phyloP scores from a whole-genome alignment of 352 stramenopile species.

The Globisporangium orthogonon region DNA sequence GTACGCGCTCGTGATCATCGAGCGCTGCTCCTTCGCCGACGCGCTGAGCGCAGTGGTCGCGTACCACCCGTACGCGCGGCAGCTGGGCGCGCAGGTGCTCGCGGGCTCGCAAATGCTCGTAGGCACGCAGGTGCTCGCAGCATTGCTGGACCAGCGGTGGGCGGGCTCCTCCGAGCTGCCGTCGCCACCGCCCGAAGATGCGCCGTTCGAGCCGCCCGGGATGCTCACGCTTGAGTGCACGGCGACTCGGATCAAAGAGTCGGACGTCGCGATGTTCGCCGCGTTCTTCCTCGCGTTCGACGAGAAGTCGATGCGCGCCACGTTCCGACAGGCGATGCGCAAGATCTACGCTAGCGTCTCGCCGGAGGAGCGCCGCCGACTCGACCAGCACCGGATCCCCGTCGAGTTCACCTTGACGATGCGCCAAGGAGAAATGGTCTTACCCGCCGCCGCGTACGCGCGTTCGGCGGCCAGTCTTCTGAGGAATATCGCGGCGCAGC shows the following conservation, averaged over 20 bases:
- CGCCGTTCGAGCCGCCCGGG: background rate
- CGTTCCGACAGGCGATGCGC: background rate
- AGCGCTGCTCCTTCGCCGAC: background rate
- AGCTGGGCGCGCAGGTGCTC: background rate
- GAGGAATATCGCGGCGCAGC: background rate
- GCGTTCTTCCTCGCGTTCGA: slow-evolving; percentile 2
- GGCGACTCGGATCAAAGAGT: background rate
- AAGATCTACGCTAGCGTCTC: too few species aligned
- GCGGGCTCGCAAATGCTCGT: too few species aligned
- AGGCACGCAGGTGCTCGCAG: background rate
- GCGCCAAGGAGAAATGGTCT: background rate
- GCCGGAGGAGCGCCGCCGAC: too few species aligned
- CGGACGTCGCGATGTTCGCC: slow-evolving; percentile 1
- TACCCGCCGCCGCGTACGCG: background rate
- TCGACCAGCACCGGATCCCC: too few species aligned
- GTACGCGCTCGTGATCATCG: background rate
- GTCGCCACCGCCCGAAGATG: background rate
- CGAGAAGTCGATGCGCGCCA: background rate
- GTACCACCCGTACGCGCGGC: too few species aligned
- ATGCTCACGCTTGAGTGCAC: background rate
- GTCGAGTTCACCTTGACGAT: background rate
- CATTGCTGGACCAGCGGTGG: background rate
- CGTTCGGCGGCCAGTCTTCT: background rate
- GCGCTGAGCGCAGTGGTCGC: background rate
- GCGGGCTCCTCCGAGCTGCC: background rate